A percentile compares a stretch with the other conserved stretches of the same genome.
Conservation (phyloP, 2,329 filamentous ascomycete species). For the Chaetoscypha palmicola region DNA sequence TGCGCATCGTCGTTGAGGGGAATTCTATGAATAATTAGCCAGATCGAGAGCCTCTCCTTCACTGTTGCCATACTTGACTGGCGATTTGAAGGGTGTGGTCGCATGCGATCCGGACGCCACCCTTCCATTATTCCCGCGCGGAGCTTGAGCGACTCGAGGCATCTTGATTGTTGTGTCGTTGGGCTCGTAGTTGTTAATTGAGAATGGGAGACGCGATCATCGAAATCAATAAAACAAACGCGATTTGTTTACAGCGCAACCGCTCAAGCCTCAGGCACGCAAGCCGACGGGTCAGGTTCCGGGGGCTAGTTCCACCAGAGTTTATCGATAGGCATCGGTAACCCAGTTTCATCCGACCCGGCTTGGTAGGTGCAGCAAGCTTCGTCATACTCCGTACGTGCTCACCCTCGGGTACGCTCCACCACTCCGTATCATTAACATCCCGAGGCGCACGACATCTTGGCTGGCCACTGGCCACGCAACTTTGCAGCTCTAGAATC, state of each 20-base stretch:
- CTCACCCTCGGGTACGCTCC: too few relatives aligned
- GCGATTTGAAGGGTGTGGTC: slow-evolving; percentile 30
- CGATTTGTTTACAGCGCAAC: slow-evolving; percentile 2
- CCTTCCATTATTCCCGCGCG: slow-evolving; percentile 34
- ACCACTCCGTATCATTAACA: too few relatives aligned
- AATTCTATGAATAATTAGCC: slow-evolving; percentile 51
- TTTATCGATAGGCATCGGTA: too few relatives aligned
- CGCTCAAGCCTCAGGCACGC: slow-evolving; percentile 1
- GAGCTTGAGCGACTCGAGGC: slow-evolving; percentile 48
- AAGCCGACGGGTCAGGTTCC: background rate
- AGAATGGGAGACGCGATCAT: slow-evolving; percentile 4
- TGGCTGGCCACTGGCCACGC: background rate
- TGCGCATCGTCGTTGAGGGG: slow-evolving; percentile 92
- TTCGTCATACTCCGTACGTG: slow-evolving; percentile 8
- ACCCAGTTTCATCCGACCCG: background rate
- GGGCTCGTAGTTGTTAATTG: background rate
- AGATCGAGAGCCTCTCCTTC: background rate
- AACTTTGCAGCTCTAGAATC: background rate
- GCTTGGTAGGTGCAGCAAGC: background rate
- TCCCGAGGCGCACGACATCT: background rate
- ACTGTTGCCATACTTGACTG: slow-evolving; percentile 29
- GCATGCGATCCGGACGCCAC: slow-evolving; percentile 33
- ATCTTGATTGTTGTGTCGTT: slow-evolving; percentile 32
- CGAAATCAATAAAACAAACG: background rate
- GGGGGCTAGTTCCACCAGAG: too few relatives aligned